Evolutionary conservation across 2,329 filamentous ascomycete genomes (phyloP).

Genomic region (Colletotrichum sp.): DNA sequence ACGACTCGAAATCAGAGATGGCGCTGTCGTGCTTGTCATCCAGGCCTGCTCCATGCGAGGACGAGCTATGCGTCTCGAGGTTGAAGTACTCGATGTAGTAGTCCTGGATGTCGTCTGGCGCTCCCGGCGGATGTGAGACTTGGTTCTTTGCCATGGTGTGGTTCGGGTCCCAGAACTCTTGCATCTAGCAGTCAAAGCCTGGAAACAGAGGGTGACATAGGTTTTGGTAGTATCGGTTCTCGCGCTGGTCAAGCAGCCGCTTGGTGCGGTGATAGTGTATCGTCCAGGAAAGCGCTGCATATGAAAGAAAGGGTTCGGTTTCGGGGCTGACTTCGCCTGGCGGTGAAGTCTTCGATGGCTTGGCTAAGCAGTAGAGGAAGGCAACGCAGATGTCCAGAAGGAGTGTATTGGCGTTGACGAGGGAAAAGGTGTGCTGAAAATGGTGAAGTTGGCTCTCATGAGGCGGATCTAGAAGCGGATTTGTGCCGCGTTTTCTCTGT

Average conservation of each 20-base stretch:
- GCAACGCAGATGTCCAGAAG: neutral
- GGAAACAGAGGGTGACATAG: conserved; percentile 8
- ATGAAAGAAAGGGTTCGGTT: neutral
- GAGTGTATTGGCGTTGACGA: neutral
- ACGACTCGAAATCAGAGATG: neutral
- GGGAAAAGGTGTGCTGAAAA: neutral
- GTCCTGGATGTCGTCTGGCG: neutral
- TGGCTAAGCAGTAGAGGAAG: neutral
- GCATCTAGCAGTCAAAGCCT: neutral
- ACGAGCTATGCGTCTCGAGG: neutral
- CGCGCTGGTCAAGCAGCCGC: neutral
- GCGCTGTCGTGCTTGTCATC: neutral
- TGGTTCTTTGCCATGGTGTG: neutral
- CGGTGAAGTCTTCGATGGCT: neutral
- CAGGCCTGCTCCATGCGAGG: too few relatives aligned
- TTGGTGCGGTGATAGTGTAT: neutral
- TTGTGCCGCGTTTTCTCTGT: neutral
- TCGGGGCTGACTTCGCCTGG: neutral
- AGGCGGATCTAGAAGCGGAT: too few relatives aligned
- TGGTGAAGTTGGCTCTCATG: neutral
- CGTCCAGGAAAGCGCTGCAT: neutral
- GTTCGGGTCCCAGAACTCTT: neutral
- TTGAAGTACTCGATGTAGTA: neutral
- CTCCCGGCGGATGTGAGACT: neutral
- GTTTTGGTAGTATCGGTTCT: conserved; percentile 2